Evolutionary conservation across 1,139 yeast genomes (phyloP).

Genomic region (Saccharomyces hybrid): DNA sequence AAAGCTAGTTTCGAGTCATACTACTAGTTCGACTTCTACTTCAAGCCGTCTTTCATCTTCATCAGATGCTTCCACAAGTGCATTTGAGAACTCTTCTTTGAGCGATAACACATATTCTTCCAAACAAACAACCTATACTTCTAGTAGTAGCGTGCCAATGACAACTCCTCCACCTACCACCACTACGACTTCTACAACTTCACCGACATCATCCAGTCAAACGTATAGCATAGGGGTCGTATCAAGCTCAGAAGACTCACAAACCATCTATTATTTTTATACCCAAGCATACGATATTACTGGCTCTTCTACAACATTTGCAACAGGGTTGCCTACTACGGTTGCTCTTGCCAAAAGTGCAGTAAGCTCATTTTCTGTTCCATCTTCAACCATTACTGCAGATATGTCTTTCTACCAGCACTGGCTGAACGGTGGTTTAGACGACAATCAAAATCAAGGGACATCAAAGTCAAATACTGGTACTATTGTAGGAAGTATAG

Average conservation of each 20-base stretch:
- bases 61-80: background rate
- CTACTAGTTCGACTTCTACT: background rate
- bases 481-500: constrained; percentile 15
- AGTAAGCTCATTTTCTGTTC: constrained; percentile 18
- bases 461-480: constrained; percentile 7
- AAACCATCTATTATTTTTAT: constrained; percentile 27
- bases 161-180: background rate
- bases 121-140: background rate
- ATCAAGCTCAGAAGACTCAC: constrained; percentile 10
- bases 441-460: constrained; percentile 4
- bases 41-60: background rate
- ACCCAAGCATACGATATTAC: constrained; percentile 40
- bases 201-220: background rate
- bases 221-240: constrained; percentile 3
- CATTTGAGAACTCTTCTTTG: no score
- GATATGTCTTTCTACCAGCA: constrained; percentile 27
- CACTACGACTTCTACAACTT: constrained; percentile 4
- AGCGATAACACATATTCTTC: no score
- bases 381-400: constrained; percentile 32
- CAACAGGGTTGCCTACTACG: constrained; percentile 34
- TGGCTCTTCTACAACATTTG: constrained; percentile 34
- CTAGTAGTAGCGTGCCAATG: background rate
- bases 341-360: constrained; percentile 22
- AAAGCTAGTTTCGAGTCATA: no score
- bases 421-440: constrained; percentile 18